Evolutionary conservation across 106 monocot species (phyloP).

Genomic region (Narthecium ossifragum): DNA sequence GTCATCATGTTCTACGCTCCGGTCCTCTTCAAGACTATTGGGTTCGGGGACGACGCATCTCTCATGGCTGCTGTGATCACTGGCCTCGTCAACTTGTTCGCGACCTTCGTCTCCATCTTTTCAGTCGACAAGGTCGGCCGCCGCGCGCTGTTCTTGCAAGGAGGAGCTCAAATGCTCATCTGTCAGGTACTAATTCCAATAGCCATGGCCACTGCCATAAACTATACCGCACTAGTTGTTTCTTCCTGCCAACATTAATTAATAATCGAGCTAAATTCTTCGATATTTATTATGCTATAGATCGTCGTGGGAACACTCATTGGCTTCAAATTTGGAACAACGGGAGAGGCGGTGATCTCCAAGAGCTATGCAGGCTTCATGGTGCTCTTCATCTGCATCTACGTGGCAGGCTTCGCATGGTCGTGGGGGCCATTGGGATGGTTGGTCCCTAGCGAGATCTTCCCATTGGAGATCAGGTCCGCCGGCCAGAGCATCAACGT

Average conservation of each 20-base stretch:
- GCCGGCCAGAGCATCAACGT: slow-evolving; percentile 7
- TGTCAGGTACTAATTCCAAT: slow-evolving; percentile 2
- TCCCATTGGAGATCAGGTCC: slow-evolving; percentile 6
- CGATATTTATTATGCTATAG: too few relatives aligned
- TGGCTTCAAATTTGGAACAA: background rate
- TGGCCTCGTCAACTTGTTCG: slow-evolving; percentile 1
- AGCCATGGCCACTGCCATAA: too few relatives aligned
- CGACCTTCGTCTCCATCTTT: slow-evolving; percentile 2
- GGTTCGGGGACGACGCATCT: background rate
- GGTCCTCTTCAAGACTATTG: slow-evolving; percentile 8
- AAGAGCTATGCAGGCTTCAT: background rate
- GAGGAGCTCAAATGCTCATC: slow-evolving; percentile 9
- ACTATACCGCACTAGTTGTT: too few relatives aligned
- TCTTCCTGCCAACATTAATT: too few relatives aligned
- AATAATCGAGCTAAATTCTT: too few relatives aligned
- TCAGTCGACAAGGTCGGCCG: slow-evolving; percentile 5
- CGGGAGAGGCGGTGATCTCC: background rate
- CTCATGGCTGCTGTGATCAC: slow-evolving; percentile 11
- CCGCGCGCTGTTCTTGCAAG: background rate
- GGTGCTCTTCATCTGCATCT: slow-evolving; percentile 9
- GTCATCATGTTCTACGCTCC: slow-evolving; percentile 13
- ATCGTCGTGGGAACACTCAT: slow-evolving; percentile 3
- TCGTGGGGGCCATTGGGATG: slow-evolving; percentile 9
- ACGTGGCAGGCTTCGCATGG: slow-evolving; percentile 5
- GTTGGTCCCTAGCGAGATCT: slow-evolving; percentile 9